These are phyloP conservation scores for Sporisorium scitamineum DNA, from an alignment of 1,284 basidiomycete species.

Conservation along the genomic window DNA sequence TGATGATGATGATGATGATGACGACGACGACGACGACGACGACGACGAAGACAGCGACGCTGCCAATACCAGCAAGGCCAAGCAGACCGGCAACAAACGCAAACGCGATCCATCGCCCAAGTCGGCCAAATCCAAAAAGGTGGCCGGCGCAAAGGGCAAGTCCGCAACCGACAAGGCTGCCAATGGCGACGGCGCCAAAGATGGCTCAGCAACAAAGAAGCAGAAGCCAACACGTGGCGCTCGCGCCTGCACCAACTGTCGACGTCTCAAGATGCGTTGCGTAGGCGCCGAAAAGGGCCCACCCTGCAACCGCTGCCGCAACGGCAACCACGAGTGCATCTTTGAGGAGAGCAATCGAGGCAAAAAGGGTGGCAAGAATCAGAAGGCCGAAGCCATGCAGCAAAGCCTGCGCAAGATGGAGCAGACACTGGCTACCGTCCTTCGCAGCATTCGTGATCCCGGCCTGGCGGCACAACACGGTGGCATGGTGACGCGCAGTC, in stretches of 20 bases:
- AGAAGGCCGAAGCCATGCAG: slow-evolving; percentile 64
- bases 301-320: slow-evolving; percentile 79
- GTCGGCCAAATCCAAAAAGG: slow-evolving; percentile 24
- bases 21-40: slow-evolving; percentile 20
- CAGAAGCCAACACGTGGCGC: slow-evolving; percentile 65
- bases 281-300: slow-evolving; percentile 91
- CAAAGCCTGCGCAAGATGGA: slow-evolving; percentile 67
- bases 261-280: slow-evolving; percentile 98
- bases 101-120: slow-evolving; percentile 44
- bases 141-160: slow-evolving; percentile 20
- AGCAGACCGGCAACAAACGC: slow-evolving; percentile 36
- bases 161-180: slow-evolving; percentile 9
- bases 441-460: slow-evolving; percentile 62
- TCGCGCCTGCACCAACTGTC: slow-evolving; percentile 92
- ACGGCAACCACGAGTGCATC: slow-evolving; percentile 65
- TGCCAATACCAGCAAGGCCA: slow-evolving; percentile 25
- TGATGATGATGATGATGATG: slow-evolving; percentile 35
- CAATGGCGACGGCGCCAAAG: slow-evolving; percentile 15
- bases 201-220: slow-evolving; percentile 48
- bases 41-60: slow-evolving; percentile 33
- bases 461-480: slow-evolving; percentile 48
- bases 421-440: slow-evolving; percentile 61
- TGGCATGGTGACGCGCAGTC: slow-evolving; percentile 53
- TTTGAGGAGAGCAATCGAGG: slow-evolving; percentile 68
- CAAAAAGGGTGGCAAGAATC: slow-evolving; percentile 66